Evolutionary conservation across 495 filamentous ascomycete species (phyloP).

Genomic region (Oidiodendron maius): DNA sequence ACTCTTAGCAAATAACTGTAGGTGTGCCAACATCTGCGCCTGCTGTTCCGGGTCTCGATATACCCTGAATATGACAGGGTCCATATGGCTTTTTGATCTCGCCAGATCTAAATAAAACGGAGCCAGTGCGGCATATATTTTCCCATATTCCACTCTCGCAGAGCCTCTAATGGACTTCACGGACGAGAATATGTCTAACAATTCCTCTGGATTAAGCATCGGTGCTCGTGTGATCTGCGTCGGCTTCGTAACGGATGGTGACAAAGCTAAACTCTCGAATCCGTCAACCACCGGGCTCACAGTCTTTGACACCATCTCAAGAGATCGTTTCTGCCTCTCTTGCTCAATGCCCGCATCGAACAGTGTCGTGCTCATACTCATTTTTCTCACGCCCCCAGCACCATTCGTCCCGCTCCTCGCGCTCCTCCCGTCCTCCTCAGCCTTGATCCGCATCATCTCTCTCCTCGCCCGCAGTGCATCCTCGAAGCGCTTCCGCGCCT

Average conservation of each 20-base stretch:
- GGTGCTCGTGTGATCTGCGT: slow-evolving; percentile 15
- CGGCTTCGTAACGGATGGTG: slow-evolving; percentile 3
- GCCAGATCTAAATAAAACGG: slow-evolving; percentile 85
- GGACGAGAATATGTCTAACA: slow-evolving; percentile 60
- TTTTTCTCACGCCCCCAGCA: slow-evolving; percentile 12
- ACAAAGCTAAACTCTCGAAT: slow-evolving; percentile 32
- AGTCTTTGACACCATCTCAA: slow-evolving; percentile 11
- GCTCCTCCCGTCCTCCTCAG: slow-evolving; percentile 40
- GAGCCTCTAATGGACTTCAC: slow-evolving; percentile 76
- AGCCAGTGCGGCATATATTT: slow-evolving; percentile 78
- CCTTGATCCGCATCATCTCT: slow-evolving; percentile 49
- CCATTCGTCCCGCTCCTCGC: slow-evolving; percentile 32
- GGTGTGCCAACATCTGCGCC: slow-evolving; percentile 77
- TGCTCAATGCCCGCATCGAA: slow-evolving; percentile 64
- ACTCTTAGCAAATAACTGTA: slow-evolving; percentile 70
- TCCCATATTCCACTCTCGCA: slow-evolving; percentile 86
- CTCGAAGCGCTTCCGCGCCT: slow-evolving; percentile 75
- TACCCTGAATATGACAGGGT: slow-evolving; percentile 76
- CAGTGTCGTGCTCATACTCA: slow-evolving; percentile 39
- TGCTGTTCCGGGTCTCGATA: slow-evolving; percentile 86
- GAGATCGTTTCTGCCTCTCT: slow-evolving; percentile 34
- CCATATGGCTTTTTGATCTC: slow-evolving; percentile 63
- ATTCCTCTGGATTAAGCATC: slow-evolving; percentile 46
- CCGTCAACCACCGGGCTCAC: slow-evolving; percentile 26
- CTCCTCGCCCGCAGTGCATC: slow-evolving; percentile 61